Base-by-base conservation (phyloP, 2,329 filamentous ascomycete species). In the Mariannaea elegans region DNA sequence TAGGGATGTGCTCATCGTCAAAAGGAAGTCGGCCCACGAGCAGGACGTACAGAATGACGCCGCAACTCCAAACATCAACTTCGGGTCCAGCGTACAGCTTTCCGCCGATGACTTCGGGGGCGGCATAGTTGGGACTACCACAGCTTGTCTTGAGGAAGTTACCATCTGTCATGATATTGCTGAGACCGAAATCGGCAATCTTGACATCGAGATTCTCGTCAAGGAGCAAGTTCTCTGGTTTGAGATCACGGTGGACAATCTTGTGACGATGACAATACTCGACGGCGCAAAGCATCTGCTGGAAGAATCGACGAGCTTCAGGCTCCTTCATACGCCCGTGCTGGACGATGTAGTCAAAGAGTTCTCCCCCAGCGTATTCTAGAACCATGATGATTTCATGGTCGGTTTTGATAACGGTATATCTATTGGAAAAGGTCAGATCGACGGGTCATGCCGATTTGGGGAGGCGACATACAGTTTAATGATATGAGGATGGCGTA, bases 101-200 rank as follows among this genome's bases (percentile, higher is more conserved):
- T 21, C 95, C 95, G 55, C 94, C 95, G 72, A 99, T 98, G 61
- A 99, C 95, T 76, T 99, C 95, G 7, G 95, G 95, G 1, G 95
- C 95, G 12, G 95, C 95, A 76, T 99, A 99, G 77, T 99, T 99
- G 39, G 95, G 95, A 73, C 94, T 98, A 52, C 95, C 95, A 72
- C 95, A 99, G 75, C 94, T 98, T 1, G 95, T 99, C 81, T 97
- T 98, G 71, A 99, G 86, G 75, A 99, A 99, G 76, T 99, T 99
- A 23, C 95, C 95, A 75, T 99, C 95, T 0, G 95, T 98, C 95
- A 99, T 99, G 79, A 99, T 99, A 75, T 99, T 99, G 81, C 94
- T 98, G 57, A 99, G 83, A 58, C 95, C 95, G 69, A 99, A 99
- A 78, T 99, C 95, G 71, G 95, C 95, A 80, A 99, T 99, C 82